Conservation (phyloP, 768 basidiomycete species). For the Trametes meyenii region DNA sequence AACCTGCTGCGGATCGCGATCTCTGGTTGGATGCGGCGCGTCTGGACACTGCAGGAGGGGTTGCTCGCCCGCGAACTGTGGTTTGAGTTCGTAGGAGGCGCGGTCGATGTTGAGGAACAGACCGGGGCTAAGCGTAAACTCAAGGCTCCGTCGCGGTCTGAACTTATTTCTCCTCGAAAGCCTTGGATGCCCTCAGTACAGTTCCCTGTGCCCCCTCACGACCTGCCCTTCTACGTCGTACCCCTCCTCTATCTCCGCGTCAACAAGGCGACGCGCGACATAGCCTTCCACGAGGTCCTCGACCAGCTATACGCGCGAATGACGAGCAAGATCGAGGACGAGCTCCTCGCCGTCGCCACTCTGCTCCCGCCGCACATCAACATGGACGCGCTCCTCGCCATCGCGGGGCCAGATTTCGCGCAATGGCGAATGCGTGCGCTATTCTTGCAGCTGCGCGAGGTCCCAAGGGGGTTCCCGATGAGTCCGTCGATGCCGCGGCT, state of each 20-base stretch:
- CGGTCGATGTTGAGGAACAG: neutral
- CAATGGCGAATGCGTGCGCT: too few species aligned
- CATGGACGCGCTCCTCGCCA: neutral
- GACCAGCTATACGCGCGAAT: neutral
- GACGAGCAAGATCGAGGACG: conserved; percentile 9
- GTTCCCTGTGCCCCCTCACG: too few species aligned
- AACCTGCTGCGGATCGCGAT: conserved; percentile 9
- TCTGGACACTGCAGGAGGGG: conserved; percentile 20
- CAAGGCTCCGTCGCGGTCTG: neutral
- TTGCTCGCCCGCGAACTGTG: conserved; percentile 11
- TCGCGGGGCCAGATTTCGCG: too few species aligned
- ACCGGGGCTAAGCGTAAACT: neutral
- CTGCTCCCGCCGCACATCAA: neutral
- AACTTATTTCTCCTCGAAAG: too few species aligned
- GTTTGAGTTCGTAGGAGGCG: conserved; percentile 10
- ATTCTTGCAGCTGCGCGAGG: too few species aligned
- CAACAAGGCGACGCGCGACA: neutral
- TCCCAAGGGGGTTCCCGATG: too few species aligned
- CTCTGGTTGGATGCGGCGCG: conserved; percentile 17
- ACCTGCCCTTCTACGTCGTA: too few species aligned
- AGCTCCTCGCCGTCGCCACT: conserved; percentile 4
- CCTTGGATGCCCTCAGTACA: neutral
- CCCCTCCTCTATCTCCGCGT: too few species aligned
- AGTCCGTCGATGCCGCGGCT: neutral
- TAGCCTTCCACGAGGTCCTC: conserved; percentile 1